Conservation (phyloP, 495 filamentous ascomycete species). For the Hypoxylon lienhwacheense region DNA sequence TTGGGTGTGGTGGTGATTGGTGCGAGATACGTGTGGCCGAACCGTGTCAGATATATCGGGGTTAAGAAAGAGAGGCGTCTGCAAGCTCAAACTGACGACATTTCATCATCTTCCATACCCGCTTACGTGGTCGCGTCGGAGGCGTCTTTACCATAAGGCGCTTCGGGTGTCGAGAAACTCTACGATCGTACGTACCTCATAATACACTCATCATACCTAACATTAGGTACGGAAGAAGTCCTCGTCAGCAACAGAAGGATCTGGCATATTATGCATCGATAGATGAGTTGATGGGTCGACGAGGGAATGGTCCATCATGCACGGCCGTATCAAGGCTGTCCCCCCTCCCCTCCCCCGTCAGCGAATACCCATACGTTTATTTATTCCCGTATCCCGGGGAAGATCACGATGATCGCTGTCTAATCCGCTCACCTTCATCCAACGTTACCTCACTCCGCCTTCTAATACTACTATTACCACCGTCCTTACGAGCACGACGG, state of each 20-base stretch:
- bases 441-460: conserved; percentile 30
- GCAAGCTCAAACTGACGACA: conserved; percentile 3
- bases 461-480: conserved; percentile 2
- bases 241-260: conserved; percentile 18
- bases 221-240: conserved; percentile 9
- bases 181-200: too few species aligned
- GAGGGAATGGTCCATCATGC: conserved; percentile 1
- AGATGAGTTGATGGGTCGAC: background rate
- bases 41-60: conserved; percentile 5
- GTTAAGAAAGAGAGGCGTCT: background rate
- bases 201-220: too few species aligned
- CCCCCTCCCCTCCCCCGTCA: background rate
- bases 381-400: too few species aligned
- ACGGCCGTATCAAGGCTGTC: background rate
- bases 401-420: background rate
- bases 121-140: conserved; percentile 22
- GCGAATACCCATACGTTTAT: too few species aligned
- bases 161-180: too few species aligned
- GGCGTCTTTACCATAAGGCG: background rate
- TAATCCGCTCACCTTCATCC: conserved; percentile 22
- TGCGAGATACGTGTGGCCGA: conserved; percentile 9
- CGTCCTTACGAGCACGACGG: too few species aligned
- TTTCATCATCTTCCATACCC: conserved; percentile 1
- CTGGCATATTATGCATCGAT: conserved; percentile 7
- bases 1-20: conserved; percentile 2